These are phyloP conservation scores for Malus hybrid DNA, from an alignment of 331 rosid genomes.

Conservation along the genomic window DNA sequence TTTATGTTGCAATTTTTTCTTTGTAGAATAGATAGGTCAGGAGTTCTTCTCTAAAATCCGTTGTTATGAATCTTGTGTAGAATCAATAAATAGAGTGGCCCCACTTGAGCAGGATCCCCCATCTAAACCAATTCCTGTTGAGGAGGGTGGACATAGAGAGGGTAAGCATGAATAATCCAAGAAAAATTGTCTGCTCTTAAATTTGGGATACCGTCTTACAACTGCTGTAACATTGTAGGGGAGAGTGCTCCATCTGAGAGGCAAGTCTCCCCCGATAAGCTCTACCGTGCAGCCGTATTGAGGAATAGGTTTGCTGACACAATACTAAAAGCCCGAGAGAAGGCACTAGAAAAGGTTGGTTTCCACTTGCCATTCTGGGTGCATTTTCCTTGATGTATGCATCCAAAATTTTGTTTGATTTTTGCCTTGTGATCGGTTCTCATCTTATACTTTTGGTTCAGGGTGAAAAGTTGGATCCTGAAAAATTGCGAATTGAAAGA, in stretches of 20 bases:
- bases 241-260: slow-evolving; percentile 82
- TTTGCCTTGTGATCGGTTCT: slow-evolving; percentile 1
- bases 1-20: neutral
- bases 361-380: neutral
- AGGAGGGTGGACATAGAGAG: slow-evolving; percentile 57
- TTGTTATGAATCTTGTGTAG: slow-evolving; percentile 18
- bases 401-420: neutral
- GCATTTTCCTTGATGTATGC: neutral
- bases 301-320: slow-evolving; percentile 86
- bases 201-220: slow-evolving; percentile 57
- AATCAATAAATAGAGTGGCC: slow-evolving; percentile 36
- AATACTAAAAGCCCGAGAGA: slow-evolving; percentile 81
- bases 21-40: neutral
- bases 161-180: slow-evolving; percentile 79
- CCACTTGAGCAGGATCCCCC: slow-evolving; percentile 34
- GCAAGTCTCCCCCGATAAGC: slow-evolving; percentile 91
- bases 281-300: slow-evolving; percentile 72
- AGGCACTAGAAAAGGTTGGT: slow-evolving; percentile 91
- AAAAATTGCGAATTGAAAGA: slow-evolving; percentile 69
- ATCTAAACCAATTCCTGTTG: slow-evolving; percentile 31
- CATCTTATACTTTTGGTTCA: slow-evolving; percentile 23
- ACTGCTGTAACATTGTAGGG: slow-evolving; percentile 60
- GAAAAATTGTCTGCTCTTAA: slow-evolving; percentile 55
- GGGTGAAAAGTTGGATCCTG: slow-evolving; percentile 89
- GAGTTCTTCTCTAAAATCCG: neutral